phyloP scores from a whole-genome alignment of 1,284 basidiomycete species.

The Cryptococcus jaspeensis region DNA sequence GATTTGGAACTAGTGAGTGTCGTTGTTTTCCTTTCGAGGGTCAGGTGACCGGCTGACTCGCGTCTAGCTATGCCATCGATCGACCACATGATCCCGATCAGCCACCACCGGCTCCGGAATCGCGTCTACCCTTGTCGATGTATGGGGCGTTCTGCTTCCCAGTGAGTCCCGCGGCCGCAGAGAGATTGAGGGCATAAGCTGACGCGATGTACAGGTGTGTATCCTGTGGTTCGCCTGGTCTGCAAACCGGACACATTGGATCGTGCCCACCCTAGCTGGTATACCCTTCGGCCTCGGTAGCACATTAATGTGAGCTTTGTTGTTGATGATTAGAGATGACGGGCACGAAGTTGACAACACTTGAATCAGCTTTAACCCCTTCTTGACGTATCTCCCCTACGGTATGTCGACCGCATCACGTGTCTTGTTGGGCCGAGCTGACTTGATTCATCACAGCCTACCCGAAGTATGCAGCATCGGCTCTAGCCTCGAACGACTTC shows the following conservation, averaged over 20 bases:
- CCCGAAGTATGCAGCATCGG: conserved; percentile 32
- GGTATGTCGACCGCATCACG: conserved; percentile 3
- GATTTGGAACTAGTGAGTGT: conserved; percentile 29
- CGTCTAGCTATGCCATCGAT: conserved; percentile 1
- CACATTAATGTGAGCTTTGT: conserved; percentile 24
- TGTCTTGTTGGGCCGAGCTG: neutral
- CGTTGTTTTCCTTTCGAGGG: no score
- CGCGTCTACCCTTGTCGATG: conserved; percentile 28
- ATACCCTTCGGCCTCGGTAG: conserved; percentile 33
- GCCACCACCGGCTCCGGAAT: conserved; percentile 22
- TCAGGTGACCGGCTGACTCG: no score
- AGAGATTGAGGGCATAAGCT: neutral
- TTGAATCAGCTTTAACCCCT: conserved; percentile 24
- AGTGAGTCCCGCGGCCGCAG: conserved; percentile 2
- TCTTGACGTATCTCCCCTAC: conserved; percentile 25
- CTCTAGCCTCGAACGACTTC: conserved; percentile 51
- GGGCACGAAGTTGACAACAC: neutral
- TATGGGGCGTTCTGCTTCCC: conserved; percentile 33
- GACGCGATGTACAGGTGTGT: conserved; percentile 21
- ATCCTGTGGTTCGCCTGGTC: conserved; percentile 44
- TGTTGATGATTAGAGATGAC: neutral
- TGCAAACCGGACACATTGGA: conserved; percentile 35
- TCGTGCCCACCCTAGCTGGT: conserved; percentile 30
- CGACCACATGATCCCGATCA: neutral
- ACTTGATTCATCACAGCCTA: conserved; percentile 15